Evolutionary conservation across 2,329 filamentous ascomycete genomes (phyloP).

Genomic region (Beauveria scarabaeidicola): DNA sequence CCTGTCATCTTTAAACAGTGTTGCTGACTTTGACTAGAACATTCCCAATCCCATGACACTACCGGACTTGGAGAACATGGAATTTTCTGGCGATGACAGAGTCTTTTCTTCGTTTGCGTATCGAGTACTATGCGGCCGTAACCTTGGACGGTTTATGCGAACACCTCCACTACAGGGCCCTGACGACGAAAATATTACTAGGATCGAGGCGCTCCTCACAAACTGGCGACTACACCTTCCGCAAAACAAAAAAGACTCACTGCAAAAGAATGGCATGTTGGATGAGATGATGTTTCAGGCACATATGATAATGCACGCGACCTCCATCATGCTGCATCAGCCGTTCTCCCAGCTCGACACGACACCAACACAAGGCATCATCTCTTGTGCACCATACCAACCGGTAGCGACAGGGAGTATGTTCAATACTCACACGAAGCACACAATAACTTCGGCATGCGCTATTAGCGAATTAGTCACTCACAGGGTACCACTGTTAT

Average conservation of each 20-base stretch:
- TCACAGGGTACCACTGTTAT: conserved; percentile 60
- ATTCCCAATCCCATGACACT: conserved; percentile 55
- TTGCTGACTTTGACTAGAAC: conserved; percentile 29
- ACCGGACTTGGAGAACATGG: conserved; percentile 64
- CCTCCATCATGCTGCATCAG: conserved; percentile 68
- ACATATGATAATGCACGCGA: conserved; percentile 64
- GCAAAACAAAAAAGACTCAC: conserved; percentile 57
- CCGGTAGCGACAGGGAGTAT: conserved; percentile 38
- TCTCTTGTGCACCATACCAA: conserved; percentile 56
- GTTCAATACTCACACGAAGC: conserved; percentile 64
- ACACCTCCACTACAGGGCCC: conserved; percentile 42
- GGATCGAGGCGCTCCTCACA: conserved; percentile 45
- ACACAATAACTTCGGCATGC: conserved; percentile 71
- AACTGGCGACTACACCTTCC: conserved; percentile 81
- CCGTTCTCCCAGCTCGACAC: conserved; percentile 68
- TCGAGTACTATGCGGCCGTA: conserved; percentile 70
- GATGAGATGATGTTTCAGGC: conserved; percentile 93
- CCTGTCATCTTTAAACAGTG: background rate
- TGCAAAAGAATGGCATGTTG: conserved; percentile 60
- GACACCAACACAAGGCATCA: conserved; percentile 48
- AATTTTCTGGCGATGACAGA: conserved; percentile 63
- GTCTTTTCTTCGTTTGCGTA: conserved; percentile 80
- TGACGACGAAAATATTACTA: conserved; percentile 43
- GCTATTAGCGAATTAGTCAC: conserved; percentile 68
- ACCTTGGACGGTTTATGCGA: conserved; percentile 67